Evolutionary conservation across 352 stramenopile species (phyloP).

Genomic region (Albugo laibachii): DNA sequence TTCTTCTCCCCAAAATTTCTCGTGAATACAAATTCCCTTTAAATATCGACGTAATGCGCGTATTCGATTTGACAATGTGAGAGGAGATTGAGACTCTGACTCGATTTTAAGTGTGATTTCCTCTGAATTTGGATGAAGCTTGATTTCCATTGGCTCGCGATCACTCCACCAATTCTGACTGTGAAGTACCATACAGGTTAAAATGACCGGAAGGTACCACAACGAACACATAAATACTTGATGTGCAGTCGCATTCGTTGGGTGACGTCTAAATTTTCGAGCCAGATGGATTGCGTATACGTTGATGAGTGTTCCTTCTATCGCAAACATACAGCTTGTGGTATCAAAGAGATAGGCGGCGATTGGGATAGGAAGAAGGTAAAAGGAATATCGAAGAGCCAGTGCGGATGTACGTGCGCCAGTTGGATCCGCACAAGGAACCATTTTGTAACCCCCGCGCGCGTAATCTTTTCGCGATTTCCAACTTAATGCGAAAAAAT

Average conservation of each 20-base stretch:
- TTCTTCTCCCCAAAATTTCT: slow-evolving; percentile 67
- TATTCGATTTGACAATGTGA: slow-evolving; percentile 46
- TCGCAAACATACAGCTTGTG: slow-evolving; percentile 98
- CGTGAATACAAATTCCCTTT: slow-evolving; percentile 68
- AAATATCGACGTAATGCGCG: slow-evolving; percentile 38
- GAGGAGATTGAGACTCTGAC: too few relatives aligned
- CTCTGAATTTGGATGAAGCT: too few relatives aligned
- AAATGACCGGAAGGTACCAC: slow-evolving; percentile 95
- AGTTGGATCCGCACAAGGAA: slow-evolving; percentile 83
- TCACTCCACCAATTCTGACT: slow-evolving; percentile 79
- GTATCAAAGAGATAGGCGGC: slow-evolving; percentile 78
- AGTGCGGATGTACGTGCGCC: slow-evolving; percentile 82
- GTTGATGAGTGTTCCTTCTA: slow-evolving; percentile 93
- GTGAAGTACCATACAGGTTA: slow-evolving; percentile 96
- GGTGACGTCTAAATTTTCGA: slow-evolving; percentile 88
- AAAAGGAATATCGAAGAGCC: slow-evolving; percentile 88
- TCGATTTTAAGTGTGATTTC: too few relatives aligned
- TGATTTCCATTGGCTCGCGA: slow-evolving; percentile 26
- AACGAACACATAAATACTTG: slow-evolving; percentile 95
- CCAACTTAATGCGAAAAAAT: slow-evolving; percentile 98
- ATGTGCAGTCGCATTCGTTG: slow-evolving; percentile 86
- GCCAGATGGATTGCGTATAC: slow-evolving; percentile 89
- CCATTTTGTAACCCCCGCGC: slow-evolving; percentile 90
- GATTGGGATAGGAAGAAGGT: slow-evolving; percentile 89
- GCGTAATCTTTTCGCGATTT: slow-evolving; percentile 86